phyloP scores from a whole-genome alignment of 106 monocot species.

The Acorus gramineus region DNA sequence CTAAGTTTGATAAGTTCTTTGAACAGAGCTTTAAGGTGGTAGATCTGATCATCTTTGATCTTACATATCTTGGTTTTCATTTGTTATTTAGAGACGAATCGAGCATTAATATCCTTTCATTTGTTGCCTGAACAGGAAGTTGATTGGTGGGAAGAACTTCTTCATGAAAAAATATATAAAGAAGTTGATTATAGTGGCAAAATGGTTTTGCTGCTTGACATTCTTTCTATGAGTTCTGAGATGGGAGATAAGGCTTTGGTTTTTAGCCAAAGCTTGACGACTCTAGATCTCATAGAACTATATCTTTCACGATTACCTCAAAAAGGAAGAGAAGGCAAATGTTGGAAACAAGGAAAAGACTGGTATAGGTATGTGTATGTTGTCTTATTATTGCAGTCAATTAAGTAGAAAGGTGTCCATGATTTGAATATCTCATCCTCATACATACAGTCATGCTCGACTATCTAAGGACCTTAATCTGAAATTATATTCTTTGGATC shows the following conservation, averaged over 20 bases:
- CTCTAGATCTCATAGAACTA: conserved; percentile 82
- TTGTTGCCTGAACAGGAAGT: conserved; percentile 33
- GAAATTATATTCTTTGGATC: no score
- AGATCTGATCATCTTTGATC: no score
- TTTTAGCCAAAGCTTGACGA: conserved; percentile 90
- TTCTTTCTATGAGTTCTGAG: conserved; percentile 73
- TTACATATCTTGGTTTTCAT: no score
- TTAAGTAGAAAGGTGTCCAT: no score
- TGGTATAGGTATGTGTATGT: conserved; percentile 74
- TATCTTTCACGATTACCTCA: conserved; percentile 65
- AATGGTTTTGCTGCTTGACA: conserved; percentile 91
- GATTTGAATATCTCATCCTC: no score
- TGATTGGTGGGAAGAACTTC: conserved; percentile 80
- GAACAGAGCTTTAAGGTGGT: no score
- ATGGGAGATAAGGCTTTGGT: conserved; percentile 86
- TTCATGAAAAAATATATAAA: conserved; percentile 66
- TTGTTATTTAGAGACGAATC: no score
- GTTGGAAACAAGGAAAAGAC: conserved; percentile 95
- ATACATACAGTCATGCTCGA: no score
- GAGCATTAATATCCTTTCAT: no score
- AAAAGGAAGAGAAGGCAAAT: conserved; percentile 55
- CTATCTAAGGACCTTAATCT: no score
- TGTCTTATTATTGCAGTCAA: no score
- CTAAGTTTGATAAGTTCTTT: no score
- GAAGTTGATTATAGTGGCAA: conserved; percentile 84